Evolutionary conservation across 495 filamentous ascomycete species (phyloP).

Genomic region (Penicillium coprophilum): DNA sequence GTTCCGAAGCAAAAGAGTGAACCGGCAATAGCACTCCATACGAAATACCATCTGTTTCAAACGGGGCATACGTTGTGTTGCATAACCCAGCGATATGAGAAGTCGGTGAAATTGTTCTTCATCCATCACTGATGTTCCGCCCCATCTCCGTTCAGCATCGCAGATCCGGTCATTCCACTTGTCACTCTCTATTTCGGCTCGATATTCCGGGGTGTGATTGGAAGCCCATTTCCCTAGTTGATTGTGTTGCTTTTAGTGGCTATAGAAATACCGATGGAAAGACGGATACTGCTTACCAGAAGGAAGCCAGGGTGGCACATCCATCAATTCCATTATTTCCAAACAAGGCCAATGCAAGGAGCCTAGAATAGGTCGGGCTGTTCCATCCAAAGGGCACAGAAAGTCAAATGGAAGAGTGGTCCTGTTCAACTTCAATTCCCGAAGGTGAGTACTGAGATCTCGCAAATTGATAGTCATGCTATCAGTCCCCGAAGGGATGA

Average conservation of each 20-base stretch:
- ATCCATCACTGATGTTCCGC: background rate
- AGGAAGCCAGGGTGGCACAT: background rate
- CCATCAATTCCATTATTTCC: background rate
- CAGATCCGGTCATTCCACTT: background rate
- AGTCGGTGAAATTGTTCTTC: background rate
- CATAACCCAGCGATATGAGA: background rate
- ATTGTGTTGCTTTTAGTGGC: background rate
- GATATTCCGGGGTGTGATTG: background rate
- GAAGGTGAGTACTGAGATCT: background rate
- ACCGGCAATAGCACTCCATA: background rate
- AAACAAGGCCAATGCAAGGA: background rate
- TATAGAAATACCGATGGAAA: background rate
- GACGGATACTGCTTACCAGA: background rate
- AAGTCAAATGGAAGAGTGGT: background rate
- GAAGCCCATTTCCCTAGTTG: background rate
- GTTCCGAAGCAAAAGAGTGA: background rate
- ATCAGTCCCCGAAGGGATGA: background rate
- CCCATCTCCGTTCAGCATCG: background rate
- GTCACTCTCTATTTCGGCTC: background rate
- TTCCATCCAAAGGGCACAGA: background rate
- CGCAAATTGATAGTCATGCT: background rate
- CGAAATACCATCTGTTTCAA: background rate
- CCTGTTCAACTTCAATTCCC: background rate
- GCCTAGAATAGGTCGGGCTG: background rate
- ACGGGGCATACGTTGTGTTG: background rate